Conservation (phyloP, 257 asterid species). For the Scutellaria baicalensis region DNA sequence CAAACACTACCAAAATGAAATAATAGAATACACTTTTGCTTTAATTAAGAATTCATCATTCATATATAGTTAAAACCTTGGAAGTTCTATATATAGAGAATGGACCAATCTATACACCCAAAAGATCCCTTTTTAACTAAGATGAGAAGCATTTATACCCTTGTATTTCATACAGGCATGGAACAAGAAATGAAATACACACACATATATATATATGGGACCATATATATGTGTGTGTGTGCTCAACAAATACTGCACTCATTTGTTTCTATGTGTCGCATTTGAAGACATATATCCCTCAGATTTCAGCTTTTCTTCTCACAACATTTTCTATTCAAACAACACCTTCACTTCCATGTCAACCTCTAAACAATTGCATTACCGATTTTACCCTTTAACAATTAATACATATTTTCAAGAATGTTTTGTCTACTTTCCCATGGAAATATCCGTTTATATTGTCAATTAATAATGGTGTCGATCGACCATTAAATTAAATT, state of each 20-base stretch:
- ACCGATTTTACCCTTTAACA: neutral
- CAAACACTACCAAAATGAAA: neutral
- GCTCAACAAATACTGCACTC: conserved; percentile 13
- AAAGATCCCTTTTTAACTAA: neutral
- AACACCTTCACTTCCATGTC: conserved; percentile 12
- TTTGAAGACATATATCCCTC: conserved; percentile 24
- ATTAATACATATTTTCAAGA: neutral
- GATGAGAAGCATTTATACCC: neutral
- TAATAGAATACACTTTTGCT: neutral
- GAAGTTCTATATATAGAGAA: neutral
- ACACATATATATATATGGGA: neutral
- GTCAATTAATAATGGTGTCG: no score
- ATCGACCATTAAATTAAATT: neutral
- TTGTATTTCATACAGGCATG: neutral
- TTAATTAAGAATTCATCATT: neutral
- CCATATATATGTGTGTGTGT: neutral
- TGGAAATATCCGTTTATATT: neutral
- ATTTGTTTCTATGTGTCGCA: conserved; percentile 24
- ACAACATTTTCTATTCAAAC: conserved; percentile 7
- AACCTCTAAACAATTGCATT: neutral
- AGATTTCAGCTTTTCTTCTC: conserved; percentile 24
- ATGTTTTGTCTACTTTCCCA: neutral
- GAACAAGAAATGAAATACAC: neutral
- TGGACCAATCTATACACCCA: neutral
- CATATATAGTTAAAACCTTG: neutral